Evolutionary conservation across 345 rosid genomes (phyloP), one percentile per base, ranked within the genome.

Genomic region (Eucalyptus regnans): DNA sequence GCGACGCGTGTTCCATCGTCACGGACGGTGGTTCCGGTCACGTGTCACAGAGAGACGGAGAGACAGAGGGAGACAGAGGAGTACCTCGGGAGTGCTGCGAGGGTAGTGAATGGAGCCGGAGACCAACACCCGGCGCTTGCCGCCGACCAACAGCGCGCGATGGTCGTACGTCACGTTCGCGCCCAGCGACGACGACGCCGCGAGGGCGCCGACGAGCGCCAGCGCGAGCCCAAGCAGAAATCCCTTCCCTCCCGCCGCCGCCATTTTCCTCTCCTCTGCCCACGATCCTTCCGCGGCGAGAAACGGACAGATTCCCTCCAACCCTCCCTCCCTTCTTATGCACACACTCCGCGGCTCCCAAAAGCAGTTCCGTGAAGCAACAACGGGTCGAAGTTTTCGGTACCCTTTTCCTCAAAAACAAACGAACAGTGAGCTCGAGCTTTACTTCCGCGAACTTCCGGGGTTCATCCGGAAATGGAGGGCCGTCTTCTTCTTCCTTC

Each of bases 101-200:
- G 99, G 99, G 90, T 97, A 97, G 91, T 97, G 99, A 92, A 97
- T 96, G 88, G 99, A 95, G 46, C 99, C 99, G 66, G 99, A 96
- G 89, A 96, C 87, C 88, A 97, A 90, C 88, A 97, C 92, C 81
- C 95, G 92, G 85, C 98, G 92, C 86, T 95, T 94, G 31, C 99
- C 99, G 87, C 93, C 96, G 90, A 97, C 92, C 87, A 96, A 92
- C 88, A 97, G 44, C 33, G 99, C 96, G 46, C 98, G 90, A 88
- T 94, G 95, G 90, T 97, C 99, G 90, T 97, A 97, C 86, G 96
- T 95, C 89, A 97, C 98, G 89, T 90, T 95, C 64, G 92, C 90
- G 12, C 90, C 93, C 44, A 93, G 93, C 58, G 58, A 1, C 90
- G 96, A 88, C 89, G 92, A 88, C 88, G 92, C 86, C 3, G 89